These are phyloP conservation scores for Pythium sukuiense DNA, from an alignment of 352 stramenopile genomes.

Conservation along the genomic window DNA sequence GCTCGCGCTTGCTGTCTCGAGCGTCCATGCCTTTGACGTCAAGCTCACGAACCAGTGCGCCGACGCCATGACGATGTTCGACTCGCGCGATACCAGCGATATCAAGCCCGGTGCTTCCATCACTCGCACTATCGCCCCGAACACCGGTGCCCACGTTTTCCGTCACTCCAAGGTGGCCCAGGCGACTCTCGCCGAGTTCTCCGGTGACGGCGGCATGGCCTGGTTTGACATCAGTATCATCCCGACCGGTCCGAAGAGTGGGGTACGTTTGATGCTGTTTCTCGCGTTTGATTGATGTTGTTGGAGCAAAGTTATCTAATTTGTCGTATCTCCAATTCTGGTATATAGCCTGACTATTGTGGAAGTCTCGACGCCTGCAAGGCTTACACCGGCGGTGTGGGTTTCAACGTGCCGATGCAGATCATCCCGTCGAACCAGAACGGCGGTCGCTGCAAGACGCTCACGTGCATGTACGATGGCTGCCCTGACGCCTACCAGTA, in stretches of 20 bases:
- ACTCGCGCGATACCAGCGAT: constrained; percentile 39
- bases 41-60: constrained; percentile 52
- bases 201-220: constrained; percentile 38
- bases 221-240: constrained; percentile 85
- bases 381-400: constrained; percentile 50
- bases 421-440: constrained; percentile 44
- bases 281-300: constrained; percentile 7
- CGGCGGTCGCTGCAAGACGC: constrained; percentile 38
- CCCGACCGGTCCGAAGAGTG: constrained; percentile 53
- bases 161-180: background rate
- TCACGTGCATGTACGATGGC: constrained; percentile 54
- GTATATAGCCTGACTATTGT: constrained; percentile 46
- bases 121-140: constrained; percentile 34
- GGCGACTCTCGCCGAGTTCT: constrained; percentile 36
- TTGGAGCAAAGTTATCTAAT: no score
- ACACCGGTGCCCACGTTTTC: constrained; percentile 46
- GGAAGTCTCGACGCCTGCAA: constrained; percentile 58
- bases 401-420: constrained; percentile 73
- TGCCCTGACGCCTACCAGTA: constrained; percentile 71
- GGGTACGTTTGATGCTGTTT: constrained; percentile 37
- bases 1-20: constrained; percentile 24
- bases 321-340: background rate
- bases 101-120: constrained; percentile 34
- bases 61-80: constrained; percentile 44
- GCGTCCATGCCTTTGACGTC: constrained; percentile 36